phyloP scores from a whole-genome alignment of 257 asterid genomes.

The Lycium barbarum region DNA sequence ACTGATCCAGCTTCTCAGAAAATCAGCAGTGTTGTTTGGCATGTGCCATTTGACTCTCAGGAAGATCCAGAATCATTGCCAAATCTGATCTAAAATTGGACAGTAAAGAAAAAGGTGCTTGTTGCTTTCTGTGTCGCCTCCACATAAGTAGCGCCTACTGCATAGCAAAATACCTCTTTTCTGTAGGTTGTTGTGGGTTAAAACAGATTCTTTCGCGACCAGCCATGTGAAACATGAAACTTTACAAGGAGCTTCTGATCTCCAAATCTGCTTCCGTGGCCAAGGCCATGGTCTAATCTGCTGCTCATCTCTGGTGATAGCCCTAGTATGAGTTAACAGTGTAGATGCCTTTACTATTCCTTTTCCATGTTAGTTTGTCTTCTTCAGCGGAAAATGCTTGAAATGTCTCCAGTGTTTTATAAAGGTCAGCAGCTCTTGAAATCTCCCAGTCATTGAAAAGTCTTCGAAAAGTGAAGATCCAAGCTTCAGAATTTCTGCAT shows the following conservation, averaged over 20 bases:
- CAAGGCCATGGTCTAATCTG: background rate
- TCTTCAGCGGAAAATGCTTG: no score
- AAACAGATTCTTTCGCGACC: background rate
- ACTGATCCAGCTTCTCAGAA: background rate
- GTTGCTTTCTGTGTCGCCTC: background rate
- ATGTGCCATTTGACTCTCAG: background rate
- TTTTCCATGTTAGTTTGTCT: no score
- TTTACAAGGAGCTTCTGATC: background rate
- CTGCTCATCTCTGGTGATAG: conserved; percentile 16
- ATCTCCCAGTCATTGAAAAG: no score
- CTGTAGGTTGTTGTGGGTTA: background rate
- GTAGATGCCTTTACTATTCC: conserved; percentile 1
- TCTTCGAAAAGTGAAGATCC: no score
- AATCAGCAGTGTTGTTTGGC: conserved; percentile 14
- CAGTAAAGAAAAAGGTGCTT: background rate
- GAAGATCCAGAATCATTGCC: no score
- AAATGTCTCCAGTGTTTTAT: no score
- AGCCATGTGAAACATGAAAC: conserved; percentile 7
- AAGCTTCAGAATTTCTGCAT: no score
- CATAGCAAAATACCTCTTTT: background rate
- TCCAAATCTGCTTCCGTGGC: background rate
- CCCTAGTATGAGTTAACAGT: background rate
- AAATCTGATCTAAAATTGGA: background rate
- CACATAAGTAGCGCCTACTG: background rate
- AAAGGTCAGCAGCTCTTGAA: no score